A percentile compares a stretch with the other conserved stretches of the same genome.
Conservation (phyloP, 352 stramenopile genomes). For the Lagenidium giganteum region DNA sequence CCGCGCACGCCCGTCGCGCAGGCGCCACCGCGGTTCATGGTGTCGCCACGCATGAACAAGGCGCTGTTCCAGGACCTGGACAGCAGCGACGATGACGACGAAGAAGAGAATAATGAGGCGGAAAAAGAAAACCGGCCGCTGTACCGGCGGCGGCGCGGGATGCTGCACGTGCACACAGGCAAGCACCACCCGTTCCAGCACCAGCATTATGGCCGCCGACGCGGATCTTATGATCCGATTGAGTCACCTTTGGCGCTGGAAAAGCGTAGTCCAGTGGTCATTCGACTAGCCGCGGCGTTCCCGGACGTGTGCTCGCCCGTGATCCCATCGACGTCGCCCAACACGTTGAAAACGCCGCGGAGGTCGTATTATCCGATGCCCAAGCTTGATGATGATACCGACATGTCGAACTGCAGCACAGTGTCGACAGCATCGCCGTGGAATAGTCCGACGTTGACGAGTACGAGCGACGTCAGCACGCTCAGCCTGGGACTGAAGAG, state of each 20-base stretch:
- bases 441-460: constrained; percentile 4
- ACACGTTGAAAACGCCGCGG: constrained; percentile 4
- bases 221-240: not conserved
- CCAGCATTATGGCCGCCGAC: constrained; percentile 4
- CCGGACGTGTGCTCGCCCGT: constrained; percentile 18
- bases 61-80: constrained; percentile 13
- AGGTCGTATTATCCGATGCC: not conserved
- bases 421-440: constrained; percentile 15
- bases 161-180: not conserved
- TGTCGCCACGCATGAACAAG: constrained; percentile 15
- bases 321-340: not conserved
- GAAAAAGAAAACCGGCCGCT: constrained; percentile 2
- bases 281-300: constrained; percentile 12
- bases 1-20: not conserved
- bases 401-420: constrained; percentile 12
- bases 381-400: not conserved
- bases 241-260: constrained; percentile 10
- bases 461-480: not conserved
- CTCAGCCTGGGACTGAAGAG: constrained; percentile 12
- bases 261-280: constrained; percentile 2
- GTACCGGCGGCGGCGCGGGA: not conserved
- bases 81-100: constrained; percentile 9
- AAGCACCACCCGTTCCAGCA: not conserved
- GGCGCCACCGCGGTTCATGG: too few species aligned
- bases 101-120: constrained; percentile 1